Conservation (phyloP, 805 yeast genomes). For the Myxozyma nipponensis region DNA sequence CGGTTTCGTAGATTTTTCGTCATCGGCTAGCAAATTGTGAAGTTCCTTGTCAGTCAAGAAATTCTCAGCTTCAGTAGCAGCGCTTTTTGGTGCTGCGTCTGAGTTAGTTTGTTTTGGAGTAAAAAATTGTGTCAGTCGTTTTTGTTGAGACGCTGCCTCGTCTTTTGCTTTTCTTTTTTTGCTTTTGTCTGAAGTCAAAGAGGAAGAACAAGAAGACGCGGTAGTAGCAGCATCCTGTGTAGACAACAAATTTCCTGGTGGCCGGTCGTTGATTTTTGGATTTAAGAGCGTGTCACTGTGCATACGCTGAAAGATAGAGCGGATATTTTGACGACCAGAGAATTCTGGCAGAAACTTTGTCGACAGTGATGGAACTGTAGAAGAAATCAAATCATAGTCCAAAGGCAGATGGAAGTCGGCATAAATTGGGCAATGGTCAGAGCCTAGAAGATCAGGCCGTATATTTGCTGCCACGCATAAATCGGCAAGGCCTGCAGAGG, state of each 20-base stretch:
- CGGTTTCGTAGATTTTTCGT: not conserved
- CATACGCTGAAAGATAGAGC: constrained; percentile 17
- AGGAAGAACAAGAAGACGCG: too few species aligned
- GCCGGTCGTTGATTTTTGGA: too few species aligned
- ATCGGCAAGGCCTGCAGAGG: constrained; percentile 42
- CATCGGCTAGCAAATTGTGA: too few species aligned
- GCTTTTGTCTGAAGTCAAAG: not conserved
- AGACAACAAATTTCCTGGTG: too few species aligned
- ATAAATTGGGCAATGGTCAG: constrained; percentile 92
- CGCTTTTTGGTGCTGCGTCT: not conserved
- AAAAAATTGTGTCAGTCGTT: not conserved
- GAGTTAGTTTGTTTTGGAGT: not conserved
- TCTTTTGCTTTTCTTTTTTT: not conserved
- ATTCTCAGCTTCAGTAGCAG: too few species aligned
- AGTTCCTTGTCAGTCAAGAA: too few species aligned
- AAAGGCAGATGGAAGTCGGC: constrained; percentile 51
- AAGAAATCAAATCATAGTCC: not conserved
- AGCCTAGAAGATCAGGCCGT: constrained; percentile 71
- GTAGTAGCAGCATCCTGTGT: too few species aligned
- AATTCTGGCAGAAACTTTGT: constrained; percentile 20
- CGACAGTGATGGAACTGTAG: constrained; percentile 15
- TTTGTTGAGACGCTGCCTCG: not conserved
- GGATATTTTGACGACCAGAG: constrained; percentile 22
- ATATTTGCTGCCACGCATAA: constrained; percentile 48
- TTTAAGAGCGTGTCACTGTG: not conserved